Conservation (phyloP, 2,329 filamentous ascomycete species). For the Pseudogymnoascus sp. region DNA sequence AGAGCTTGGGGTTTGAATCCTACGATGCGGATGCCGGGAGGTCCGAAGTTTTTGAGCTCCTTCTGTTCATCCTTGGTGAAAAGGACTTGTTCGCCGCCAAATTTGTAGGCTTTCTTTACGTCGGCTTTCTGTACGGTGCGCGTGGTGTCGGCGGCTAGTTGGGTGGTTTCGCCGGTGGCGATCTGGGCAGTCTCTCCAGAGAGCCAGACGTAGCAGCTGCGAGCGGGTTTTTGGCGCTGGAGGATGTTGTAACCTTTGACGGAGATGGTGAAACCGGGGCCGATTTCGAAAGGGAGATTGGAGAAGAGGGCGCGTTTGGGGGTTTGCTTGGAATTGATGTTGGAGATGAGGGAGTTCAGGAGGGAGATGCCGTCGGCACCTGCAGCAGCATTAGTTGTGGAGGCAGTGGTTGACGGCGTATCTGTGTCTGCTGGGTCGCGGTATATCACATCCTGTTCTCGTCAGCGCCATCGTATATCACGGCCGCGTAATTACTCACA, state of each 20-base stretch:
- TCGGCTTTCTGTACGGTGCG: constrained; percentile 71
- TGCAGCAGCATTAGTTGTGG: constrained; percentile 54
- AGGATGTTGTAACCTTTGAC: constrained; percentile 90
- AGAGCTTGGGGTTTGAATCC: constrained; percentile 79
- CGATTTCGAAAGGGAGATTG: constrained; percentile 78
- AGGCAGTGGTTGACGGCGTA: constrained; percentile 45
- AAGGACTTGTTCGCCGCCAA: constrained; percentile 80
- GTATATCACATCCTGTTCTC: constrained; percentile 75
- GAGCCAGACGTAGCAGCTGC: constrained; percentile 81
- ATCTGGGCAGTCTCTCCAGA: constrained; percentile 81
- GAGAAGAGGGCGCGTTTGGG: constrained; percentile 81
- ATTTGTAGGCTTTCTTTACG: constrained; percentile 88
- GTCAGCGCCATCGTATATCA: constrained; percentile 17
- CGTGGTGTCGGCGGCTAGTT: constrained; percentile 69
- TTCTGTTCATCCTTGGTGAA: constrained; percentile 82
- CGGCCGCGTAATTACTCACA: constrained; percentile 40
- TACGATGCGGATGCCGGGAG: constrained; percentile 76
- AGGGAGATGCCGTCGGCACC: constrained; percentile 70
- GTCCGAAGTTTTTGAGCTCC: constrained; percentile 68
- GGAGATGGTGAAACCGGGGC: constrained; percentile 74
- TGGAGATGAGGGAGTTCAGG: constrained; percentile 71
- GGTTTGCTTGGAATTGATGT: constrained; percentile 83
- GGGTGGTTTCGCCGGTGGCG: constrained; percentile 63
- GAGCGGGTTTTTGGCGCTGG: constrained; percentile 71
- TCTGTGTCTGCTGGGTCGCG: constrained; percentile 65